Evolutionary conservation across 2,329 filamentous ascomycete species (phyloP), one percentile per base, ranked within the genome.

Genomic region (Tolypocladium tropicale): DNA sequence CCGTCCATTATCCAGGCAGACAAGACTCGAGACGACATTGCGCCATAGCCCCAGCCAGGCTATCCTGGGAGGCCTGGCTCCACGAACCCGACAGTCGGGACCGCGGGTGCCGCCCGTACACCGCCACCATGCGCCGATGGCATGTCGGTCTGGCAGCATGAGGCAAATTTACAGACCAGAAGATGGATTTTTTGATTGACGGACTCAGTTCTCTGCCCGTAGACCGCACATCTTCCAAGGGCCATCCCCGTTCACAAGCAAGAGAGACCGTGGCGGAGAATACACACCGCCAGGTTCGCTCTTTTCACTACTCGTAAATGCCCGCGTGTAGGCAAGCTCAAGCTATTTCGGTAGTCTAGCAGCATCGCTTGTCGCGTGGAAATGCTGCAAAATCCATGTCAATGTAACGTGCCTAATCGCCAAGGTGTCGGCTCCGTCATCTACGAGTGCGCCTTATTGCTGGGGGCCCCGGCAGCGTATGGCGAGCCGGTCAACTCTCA

Each of bases 81-180:
- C 52, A 23, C 52, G 30, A 53, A 53, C 52, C 52, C 52, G 43
- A 53, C 52, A 23, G 32, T 48, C 25, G 39, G 39, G 52, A 53
- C 52, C 39, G 52, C 28, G 39, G 52, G 48, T 46, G 30, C 21
- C 39, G 52, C 52, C 28, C 25, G 43, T 18, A 28, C 43, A 48
- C 23, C 16, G 43, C 23, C 46, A 16, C 14, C 28, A 30, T 12
- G 25, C n/a, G 9, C 43, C 43, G 25, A 48, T n/a, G 25, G 25
- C 25, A 30, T 28, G 12, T 48, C 30, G 43, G 16, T 32, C 46
- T 18, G 28, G 43, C 25, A n/a, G 46, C 28, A 28, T 3, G 43
- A 28, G 4, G 28, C 12, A 9, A 32, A 23, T 30, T 18, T 32
- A 49, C 25, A 23, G 39, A 23, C 2, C 39, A 43, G 36, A 37